These are phyloP conservation scores for Podospora fimiseda DNA, from an alignment of 495 filamentous ascomycete genomes.

Conservation along the genomic window DNA sequence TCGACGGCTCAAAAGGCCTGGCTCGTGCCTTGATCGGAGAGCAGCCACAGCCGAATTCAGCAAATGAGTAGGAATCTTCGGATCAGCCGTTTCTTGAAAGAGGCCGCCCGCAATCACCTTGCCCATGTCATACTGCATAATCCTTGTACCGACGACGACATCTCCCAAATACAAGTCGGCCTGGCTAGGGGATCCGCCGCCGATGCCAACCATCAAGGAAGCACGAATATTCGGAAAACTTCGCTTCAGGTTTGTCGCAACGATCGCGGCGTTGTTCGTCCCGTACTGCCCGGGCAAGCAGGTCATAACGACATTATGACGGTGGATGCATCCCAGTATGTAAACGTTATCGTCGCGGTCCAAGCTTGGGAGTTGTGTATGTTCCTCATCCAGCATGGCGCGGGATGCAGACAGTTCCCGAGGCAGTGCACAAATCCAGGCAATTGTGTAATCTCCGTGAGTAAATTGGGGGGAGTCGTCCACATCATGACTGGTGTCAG, in stretches of 20 bases:
- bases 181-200: slow-evolving; percentile 32
- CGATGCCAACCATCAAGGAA: slow-evolving; percentile 41
- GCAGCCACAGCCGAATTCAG: slow-evolving; percentile 8
- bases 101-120: slow-evolving; percentile 2
- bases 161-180: slow-evolving; percentile 38
- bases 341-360: slow-evolving; percentile 29
- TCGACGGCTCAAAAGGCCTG: not conserved
- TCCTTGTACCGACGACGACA: slow-evolving; percentile 40
- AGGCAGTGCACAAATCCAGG: slow-evolving; percentile 10
- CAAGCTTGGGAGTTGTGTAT: slow-evolving; percentile 1
- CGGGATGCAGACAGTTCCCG: slow-evolving; percentile 8
- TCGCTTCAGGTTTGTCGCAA: slow-evolving; percentile 27
- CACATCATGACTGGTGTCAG: not conserved
- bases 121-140: slow-evolving; percentile 36
- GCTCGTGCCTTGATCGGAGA: slow-evolving; percentile 6
- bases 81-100: slow-evolving; percentile 3
- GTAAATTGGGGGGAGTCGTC: not conserved
- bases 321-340: slow-evolving; percentile 29
- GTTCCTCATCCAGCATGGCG: slow-evolving; percentile 9
- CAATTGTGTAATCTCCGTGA: slow-evolving; percentile 11
- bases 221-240: slow-evolving; percentile 21
- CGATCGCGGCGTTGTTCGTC: slow-evolving; percentile 28
- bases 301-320: slow-evolving; percentile 40
- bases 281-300: slow-evolving; percentile 33
- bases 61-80: slow-evolving; percentile 6